Percentiles rank a stretch among this genome's conserved stretches.
These are phyloP conservation scores for Apiospora koreana DNA, from an alignment of 2,329 filamentous ascomycete species.

Conservation along the genomic window DNA sequence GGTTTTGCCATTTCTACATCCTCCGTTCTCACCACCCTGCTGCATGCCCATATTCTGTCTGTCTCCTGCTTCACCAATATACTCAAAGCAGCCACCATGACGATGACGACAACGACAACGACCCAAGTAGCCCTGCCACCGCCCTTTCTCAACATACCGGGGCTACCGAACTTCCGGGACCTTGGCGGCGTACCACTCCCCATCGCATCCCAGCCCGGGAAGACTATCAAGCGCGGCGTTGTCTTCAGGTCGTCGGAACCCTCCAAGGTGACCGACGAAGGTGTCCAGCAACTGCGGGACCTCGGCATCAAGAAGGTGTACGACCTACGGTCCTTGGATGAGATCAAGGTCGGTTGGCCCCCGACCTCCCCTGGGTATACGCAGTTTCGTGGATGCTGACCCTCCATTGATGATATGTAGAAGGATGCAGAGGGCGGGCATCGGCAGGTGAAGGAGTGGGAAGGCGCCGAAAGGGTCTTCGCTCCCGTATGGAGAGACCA, in stretches of 20 bases:
- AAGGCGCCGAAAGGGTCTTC: constrained; percentile 56
- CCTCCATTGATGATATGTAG: neutral
- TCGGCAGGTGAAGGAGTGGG: constrained; percentile 44
- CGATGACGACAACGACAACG: constrained; percentile 49
- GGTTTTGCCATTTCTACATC: neutral
- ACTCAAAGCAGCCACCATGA: constrained; percentile 20
- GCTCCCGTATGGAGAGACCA: constrained; percentile 60
- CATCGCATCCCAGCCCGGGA: constrained; percentile 34
- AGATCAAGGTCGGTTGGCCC: constrained; percentile 49
- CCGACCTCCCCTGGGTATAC: neutral
- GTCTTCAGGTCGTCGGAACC: constrained; percentile 73
- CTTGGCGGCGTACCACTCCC: constrained; percentile 56
- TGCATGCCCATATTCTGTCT: too few species aligned
- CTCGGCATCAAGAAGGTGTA: constrained; percentile 58
- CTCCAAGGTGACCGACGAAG: constrained; percentile 54
- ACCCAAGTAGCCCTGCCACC: constrained; percentile 25
- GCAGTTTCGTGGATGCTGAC: neutral
- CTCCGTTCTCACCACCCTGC: neutral
- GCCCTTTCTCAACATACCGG: constrained; percentile 54
- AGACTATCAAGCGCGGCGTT: constrained; percentile 50
- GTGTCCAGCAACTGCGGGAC: constrained; percentile 49
- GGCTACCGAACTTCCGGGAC: constrained; percentile 70
- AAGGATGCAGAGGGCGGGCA: constrained; percentile 38
- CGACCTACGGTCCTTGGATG: constrained; percentile 38
- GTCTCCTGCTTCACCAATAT: neutral